Base-by-base conservation (phyloP, 1,139 yeast species). In the Nadsonia starkeyi-henricii region DNA sequence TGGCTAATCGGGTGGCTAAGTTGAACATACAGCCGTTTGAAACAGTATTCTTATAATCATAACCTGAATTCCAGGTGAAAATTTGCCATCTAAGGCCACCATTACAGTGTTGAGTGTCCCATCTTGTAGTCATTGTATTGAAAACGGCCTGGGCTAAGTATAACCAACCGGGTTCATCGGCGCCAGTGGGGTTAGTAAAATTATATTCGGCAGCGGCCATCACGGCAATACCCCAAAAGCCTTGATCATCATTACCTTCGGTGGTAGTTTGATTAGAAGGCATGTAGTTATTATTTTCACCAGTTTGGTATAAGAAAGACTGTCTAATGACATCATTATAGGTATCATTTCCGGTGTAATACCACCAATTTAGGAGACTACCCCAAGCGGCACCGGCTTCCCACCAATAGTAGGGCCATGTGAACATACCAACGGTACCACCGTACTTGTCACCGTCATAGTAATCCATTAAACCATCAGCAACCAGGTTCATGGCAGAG, bases 301-400 rank as follows among this genome's bases (percentile, higher is more conserved):
- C 96, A 2, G 79, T 77, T 66, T 89, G 96, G 60, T 78, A 81
- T 48, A 74, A 62, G 59, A 89, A 64, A 2, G 93, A 85, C 49
- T 73, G 68, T 60, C 75, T 75, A 51, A 86, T 74, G 37, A 72
- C 55, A 28, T 74, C 74, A 42, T 73, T 79, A 58, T 75, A 83
- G 0, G 91, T 78, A 57, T 77, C 79, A 61, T 86, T 81, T 46
- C 83, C 76, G 70, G 85, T 78, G 60, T 73, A 80, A 59, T 63
- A 81, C 68, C 85, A 75, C 63, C 79, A 83, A 63, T 88, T 96
- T 45, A 88, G 66, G 73, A 89, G 71, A 20, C 85, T 73, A 3
- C 95, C 95, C 85, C 88, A 85, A 3, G 95, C 96, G 55, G 94
- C 96, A 60, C 97, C 97, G 37, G 96, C 95, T 68, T 88, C 91